Conservation (phyloP, 805 yeast genomes). For the Candida sonorensis region DNA sequence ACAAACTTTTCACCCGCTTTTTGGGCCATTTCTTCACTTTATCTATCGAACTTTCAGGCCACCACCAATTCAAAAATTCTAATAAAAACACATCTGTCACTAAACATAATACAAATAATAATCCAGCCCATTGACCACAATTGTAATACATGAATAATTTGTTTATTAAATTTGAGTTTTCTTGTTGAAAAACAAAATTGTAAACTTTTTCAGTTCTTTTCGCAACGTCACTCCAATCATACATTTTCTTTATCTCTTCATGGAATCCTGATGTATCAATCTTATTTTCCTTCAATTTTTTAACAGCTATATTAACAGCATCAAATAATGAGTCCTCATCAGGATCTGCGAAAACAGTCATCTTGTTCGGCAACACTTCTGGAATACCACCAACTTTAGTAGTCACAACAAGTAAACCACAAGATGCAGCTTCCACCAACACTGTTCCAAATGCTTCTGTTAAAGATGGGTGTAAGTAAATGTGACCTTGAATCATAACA, state of each 20-base stretch:
- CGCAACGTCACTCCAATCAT: slow-evolving; percentile 90
- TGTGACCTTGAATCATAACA: slow-evolving; percentile 89
- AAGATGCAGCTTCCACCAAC: slow-evolving; percentile 93
- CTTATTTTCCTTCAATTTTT: slow-evolving; percentile 43
- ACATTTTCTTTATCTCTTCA: slow-evolving; percentile 69
- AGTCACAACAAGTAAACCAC: slow-evolving; percentile 89
- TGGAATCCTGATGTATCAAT: slow-evolving; percentile 77
- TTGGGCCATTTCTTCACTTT: slow-evolving; percentile 74
- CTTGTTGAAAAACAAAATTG: slow-evolving; percentile 30
- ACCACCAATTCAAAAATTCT: slow-evolving; percentile 57
- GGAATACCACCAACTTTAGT: slow-evolving; percentile 98
- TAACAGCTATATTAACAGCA: slow-evolving; percentile 67
- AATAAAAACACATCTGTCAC: slow-evolving; percentile 71
- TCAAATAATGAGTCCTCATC: slow-evolving; percentile 76
- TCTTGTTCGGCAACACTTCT: slow-evolving; percentile 86
- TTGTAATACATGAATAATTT: slow-evolving; percentile 59
- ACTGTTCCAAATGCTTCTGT: slow-evolving; percentile 99
- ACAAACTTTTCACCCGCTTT: too few relatives aligned
- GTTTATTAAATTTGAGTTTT: slow-evolving; percentile 36
- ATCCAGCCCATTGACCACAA: slow-evolving; percentile 82
- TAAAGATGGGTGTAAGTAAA: slow-evolving; percentile 85
- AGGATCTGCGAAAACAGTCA: slow-evolving; percentile 89
- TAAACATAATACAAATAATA: slow-evolving; percentile 70
- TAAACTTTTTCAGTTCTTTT: slow-evolving; percentile 79
- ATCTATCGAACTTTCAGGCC: slow-evolving; percentile 69